Base-by-base conservation (phyloP, 2,329 filamentous ascomycete species). In the Exutisphaerella laricina region DNA sequence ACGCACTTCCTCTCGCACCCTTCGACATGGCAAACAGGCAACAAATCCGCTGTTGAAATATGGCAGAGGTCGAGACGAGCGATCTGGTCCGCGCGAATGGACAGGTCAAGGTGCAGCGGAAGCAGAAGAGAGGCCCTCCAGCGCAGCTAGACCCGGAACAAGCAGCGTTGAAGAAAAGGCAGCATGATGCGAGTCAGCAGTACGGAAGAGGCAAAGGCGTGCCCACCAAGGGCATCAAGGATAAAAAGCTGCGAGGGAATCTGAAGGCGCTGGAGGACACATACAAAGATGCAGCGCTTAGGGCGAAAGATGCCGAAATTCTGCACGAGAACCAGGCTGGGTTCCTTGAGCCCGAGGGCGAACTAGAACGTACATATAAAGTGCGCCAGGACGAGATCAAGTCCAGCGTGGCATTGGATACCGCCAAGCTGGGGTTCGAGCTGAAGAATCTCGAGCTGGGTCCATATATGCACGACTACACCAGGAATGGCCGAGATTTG, bases 241-340 rank as follows among this genome's bases (percentile, higher is more conserved):
- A 97, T 72, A 94, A 86, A 74, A 98, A 97, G 65, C 69, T 97
- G 50, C 83, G 88, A 36, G 77, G 80, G 9, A 94, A 87, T 52
- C 70, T 98, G 37, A 83, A 81, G 60, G 74, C 74, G 2, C 75
- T 96, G 33, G 92, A 98, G 63, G 71, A 71, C 46, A 92, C 92
- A 65, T 90, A 88, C 67, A 79, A 88, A 58, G 78, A 84, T 56
- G 90, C 90, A 1, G 72, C 85, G 1, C 66, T 94, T 25, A 83
- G 85, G 64, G 88, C 92, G 12, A 94, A 95, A 67, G 90, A 96
- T 72, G 88, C 90, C 16, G 92, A 98, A 68, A 92, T 98, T 44
- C 70, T 98, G 56, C 78, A 94, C 41, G 90, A 97, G 66, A 87
- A 95, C 63, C 79, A 82, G 5, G 71, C 77, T 8, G 92, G 92